Evolutionary conservation across 2,329 filamentous ascomycete genomes (phyloP).

Genomic region (Bipolaris victoriae): DNA sequence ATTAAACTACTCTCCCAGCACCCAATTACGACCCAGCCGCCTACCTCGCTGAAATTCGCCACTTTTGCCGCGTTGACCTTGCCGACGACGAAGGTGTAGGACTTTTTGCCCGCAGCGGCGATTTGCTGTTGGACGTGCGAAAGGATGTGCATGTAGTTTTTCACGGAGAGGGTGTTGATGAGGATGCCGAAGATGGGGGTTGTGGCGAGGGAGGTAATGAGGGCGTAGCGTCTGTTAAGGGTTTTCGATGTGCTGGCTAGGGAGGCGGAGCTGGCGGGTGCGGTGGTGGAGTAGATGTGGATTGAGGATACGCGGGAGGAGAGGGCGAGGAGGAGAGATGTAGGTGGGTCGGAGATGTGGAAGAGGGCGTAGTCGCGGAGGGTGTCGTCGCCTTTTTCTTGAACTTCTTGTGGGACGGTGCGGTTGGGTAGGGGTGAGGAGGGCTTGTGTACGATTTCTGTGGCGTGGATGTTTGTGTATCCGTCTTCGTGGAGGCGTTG

Average conservation of each 20-base stretch:
- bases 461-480: slow-evolving; percentile 73
- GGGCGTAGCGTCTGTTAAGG: slow-evolving; percentile 85
- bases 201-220: slow-evolving; percentile 79
- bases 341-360: slow-evolving; percentile 81
- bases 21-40: slow-evolving; percentile 95
- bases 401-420: slow-evolving; percentile 62
- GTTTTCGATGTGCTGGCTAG: slow-evolving; percentile 60
- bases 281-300: slow-evolving; percentile 73
- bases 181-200: slow-evolving; percentile 89
- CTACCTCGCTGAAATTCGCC: slow-evolving; percentile 94
- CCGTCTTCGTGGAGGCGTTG: slow-evolving; percentile 63
- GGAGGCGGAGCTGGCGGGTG: slow-evolving; percentile 42
- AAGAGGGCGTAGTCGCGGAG: slow-evolving; percentile 77
- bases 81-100: slow-evolving; percentile 93
- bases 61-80: slow-evolving; percentile 96
- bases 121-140: slow-evolving; percentile 76
- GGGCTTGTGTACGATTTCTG: slow-evolving; percentile 77
- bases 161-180: slow-evolving; percentile 92
- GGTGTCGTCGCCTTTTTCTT: slow-evolving; percentile 51
- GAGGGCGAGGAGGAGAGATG: slow-evolving; percentile 83
- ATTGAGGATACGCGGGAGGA: slow-evolving; percentile 80
- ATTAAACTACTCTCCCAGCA: slow-evolving; percentile 97
- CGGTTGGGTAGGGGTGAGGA: slow-evolving; percentile 84
- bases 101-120: slow-evolving; percentile 83
- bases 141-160: slow-evolving; percentile 85